These are phyloP conservation scores for Lolium rigidum DNA, from an alignment of 176 grass and related monocot genomes.

Conservation along the genomic window DNA sequence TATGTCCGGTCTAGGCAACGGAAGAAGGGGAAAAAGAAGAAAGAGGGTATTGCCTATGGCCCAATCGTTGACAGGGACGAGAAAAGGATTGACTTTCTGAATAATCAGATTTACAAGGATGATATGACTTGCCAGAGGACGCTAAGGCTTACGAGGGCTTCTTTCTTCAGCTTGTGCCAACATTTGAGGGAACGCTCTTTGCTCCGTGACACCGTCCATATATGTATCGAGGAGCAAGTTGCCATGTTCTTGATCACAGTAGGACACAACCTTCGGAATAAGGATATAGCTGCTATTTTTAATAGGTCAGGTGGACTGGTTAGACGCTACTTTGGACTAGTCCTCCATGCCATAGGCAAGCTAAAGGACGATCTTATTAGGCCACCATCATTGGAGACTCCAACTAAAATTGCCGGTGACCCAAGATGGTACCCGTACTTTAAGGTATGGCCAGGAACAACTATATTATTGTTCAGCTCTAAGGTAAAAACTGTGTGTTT, in stretches of 20 bases:
- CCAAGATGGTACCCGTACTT: constrained; percentile 20
- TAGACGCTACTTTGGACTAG: constrained; percentile 14
- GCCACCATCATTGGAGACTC: constrained; percentile 28
- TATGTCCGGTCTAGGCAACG: neutral
- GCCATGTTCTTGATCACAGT: constrained; percentile 35
- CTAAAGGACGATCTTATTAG: constrained; percentile 23
- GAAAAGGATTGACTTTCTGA: constrained; percentile 4
- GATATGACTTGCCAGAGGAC: constrained; percentile 21
- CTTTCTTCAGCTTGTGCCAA: constrained; percentile 10
- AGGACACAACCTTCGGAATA: constrained; percentile 29
- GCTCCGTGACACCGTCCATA: constrained; percentile 28
- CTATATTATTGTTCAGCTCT: neutral
- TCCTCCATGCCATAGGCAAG: constrained; percentile 18
- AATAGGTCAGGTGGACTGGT: constrained; percentile 27
- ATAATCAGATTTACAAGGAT: constrained; percentile 24
- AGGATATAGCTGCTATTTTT: constrained; percentile 10
- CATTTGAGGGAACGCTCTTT: constrained; percentile 34
- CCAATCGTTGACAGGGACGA: neutral
- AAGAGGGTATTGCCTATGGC: constrained; percentile 15
- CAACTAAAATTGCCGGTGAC: constrained; percentile 6
- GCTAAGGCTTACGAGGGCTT: neutral
- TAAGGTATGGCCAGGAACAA: neutral
- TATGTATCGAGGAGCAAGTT: constrained; percentile 32
- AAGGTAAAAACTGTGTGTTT: neutral
- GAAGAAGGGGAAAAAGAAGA: neutral